Evolutionary conservation across 164 flowering plant species (phyloP).

Genomic region (Berberis thunbergii): DNA sequence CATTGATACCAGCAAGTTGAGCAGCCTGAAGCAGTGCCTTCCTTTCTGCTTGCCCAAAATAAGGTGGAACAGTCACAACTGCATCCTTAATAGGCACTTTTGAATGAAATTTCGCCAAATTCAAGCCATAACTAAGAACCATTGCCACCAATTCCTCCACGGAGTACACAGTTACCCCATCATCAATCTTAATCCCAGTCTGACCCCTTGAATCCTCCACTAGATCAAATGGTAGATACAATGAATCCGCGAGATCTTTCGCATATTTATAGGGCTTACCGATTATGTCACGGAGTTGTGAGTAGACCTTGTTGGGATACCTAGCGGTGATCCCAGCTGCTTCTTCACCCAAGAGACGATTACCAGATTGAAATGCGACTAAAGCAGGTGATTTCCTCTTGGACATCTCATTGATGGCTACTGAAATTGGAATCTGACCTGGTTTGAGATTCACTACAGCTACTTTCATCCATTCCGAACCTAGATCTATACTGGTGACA

Average conservation of each 20-base stretch:
- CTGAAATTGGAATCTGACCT: slow-evolving; percentile 75
- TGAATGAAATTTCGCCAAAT: slow-evolving; percentile 70
- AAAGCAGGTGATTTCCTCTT: slow-evolving; percentile 88
- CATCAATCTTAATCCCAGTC: slow-evolving; percentile 42
- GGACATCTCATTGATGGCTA: slow-evolving; percentile 97
- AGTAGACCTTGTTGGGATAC: slow-evolving; percentile 70
- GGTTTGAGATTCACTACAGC: slow-evolving; percentile 93
- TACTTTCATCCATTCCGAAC: slow-evolving; percentile 89
- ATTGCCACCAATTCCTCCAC: slow-evolving; percentile 77
- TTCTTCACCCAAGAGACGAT: slow-evolving; percentile 76
- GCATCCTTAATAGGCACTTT: slow-evolving; percentile 59
- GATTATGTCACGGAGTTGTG: slow-evolving; percentile 55
- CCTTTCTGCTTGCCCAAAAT: slow-evolving; percentile 88
- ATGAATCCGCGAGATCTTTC: slow-evolving; percentile 26
- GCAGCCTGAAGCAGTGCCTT: slow-evolving; percentile 73
- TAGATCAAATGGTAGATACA: slow-evolving; percentile 57
- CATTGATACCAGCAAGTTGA: slow-evolving; percentile 78
- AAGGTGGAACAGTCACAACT: slow-evolving; percentile 80
- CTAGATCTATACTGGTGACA: slow-evolving; percentile 89
- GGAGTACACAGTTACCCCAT: slow-evolving; percentile 36
- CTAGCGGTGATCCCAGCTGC: slow-evolving; percentile 75
- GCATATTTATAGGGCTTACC: slow-evolving; percentile 45
- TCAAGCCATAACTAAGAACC: slow-evolving; percentile 50
- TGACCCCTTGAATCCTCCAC: slow-evolving; percentile 61
- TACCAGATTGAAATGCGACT: slow-evolving; percentile 57